A percentile compares a stretch with the other conserved stretches of the same genome.
Conservation (phyloP, 2,329 filamentous ascomycete species). For the Dactylella cylindrospora region DNA sequence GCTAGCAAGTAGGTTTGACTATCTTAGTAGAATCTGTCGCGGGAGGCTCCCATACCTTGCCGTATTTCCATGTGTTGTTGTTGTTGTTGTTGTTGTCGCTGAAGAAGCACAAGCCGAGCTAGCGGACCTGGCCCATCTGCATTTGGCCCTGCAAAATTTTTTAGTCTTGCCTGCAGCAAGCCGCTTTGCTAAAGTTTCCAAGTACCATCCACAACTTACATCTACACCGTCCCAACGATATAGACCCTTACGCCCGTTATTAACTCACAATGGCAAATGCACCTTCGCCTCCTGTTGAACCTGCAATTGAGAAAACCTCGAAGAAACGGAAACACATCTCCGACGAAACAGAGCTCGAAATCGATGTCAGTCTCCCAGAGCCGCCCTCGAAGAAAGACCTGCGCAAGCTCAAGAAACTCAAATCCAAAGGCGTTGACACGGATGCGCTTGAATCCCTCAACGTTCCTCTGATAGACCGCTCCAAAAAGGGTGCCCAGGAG, state of each 20-base stretch:
- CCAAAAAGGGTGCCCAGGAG: slow-evolving; percentile 54
- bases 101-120: neutral
- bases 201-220: neutral
- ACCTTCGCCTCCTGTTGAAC: slow-evolving; percentile 48
- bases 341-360: slow-evolving; percentile 71
- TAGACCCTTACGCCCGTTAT: neutral
- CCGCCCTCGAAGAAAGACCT: slow-evolving; percentile 92
- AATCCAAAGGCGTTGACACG: slow-evolving; percentile 53
- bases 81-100: neutral
- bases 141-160: neutral
- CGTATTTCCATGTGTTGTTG: too few relatives aligned
- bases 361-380: slow-evolving; percentile 85
- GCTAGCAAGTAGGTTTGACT: too few relatives aligned
- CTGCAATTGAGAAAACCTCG: slow-evolving; percentile 5
- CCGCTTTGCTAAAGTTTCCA: slow-evolving; percentile 48
- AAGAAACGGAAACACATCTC: slow-evolving; percentile 71
- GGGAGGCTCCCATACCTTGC: too few relatives aligned
- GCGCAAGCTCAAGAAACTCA: slow-evolving; percentile 81
- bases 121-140: neutral
- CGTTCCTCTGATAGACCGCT: slow-evolving; percentile 36
- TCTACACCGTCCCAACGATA: neutral
- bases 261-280: slow-evolving; percentile 20
- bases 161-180: neutral
- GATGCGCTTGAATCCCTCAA: slow-evolving; percentile 47
- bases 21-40: too few relatives aligned